phyloP scores from a whole-genome alignment of 371 early-diverging fungal species.

The Saksenaea vasiformis region DNA sequence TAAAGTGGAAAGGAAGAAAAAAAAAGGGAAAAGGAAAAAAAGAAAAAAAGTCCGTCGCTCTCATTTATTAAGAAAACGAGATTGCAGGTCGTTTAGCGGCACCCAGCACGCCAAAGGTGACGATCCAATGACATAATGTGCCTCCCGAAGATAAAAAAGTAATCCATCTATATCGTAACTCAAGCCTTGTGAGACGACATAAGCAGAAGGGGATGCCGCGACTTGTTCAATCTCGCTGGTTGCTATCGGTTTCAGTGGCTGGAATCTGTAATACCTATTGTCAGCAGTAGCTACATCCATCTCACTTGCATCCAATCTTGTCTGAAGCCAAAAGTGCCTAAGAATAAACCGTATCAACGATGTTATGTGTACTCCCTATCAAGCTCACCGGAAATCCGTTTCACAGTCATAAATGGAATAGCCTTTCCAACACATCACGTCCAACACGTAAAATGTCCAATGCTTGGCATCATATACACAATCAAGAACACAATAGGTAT shows the following conservation, averaged over 20 bases:
- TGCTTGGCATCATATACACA: constrained; percentile 60
- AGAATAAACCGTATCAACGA: not conserved
- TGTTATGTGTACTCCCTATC: not conserved
- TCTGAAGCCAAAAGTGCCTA: constrained; percentile 62
- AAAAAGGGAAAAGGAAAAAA: not conserved
- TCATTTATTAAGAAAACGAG: not conserved
- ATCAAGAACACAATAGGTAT: constrained; percentile 58
- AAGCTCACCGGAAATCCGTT: constrained; percentile 54
- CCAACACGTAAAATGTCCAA: constrained; percentile 63
- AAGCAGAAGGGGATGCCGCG: constrained; percentile 18
- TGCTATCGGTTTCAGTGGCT: constrained; percentile 27
- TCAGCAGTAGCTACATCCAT: constrained; percentile 39
- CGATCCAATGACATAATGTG: constrained; percentile 54
- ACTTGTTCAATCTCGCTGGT: constrained; percentile 24
- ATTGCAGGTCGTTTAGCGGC: constrained; percentile 35
- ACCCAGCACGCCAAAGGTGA: constrained; percentile 68
- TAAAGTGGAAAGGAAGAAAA: not conserved
- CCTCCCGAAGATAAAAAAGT: constrained; percentile 58
- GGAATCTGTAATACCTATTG: constrained; percentile 40
- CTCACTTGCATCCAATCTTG: constrained; percentile 48
- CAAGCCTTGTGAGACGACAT: constrained; percentile 32
- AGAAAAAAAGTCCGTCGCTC: not conserved
- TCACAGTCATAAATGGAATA: constrained; percentile 67
- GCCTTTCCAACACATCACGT: constrained; percentile 69
- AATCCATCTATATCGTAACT: constrained; percentile 52